Conservation (phyloP, 164 flowering plant genomes). For the Tetrastigma voinierianum region DNA sequence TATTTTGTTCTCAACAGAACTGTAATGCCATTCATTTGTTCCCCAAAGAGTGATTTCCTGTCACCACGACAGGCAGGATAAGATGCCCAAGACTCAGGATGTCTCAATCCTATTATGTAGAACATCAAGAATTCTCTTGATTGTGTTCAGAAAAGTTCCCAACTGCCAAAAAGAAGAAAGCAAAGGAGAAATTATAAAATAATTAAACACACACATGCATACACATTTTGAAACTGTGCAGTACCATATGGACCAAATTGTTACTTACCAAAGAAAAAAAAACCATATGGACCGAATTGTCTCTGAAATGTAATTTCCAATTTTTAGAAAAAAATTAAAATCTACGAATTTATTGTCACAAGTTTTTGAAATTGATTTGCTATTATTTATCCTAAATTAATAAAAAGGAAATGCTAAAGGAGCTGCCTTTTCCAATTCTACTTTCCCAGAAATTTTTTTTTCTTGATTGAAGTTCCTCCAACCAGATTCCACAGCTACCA, state of each 20-base stretch:
- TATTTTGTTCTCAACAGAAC: slow-evolving; percentile 87
- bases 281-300: too few species aligned
- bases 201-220: background rate
- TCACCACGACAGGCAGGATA: slow-evolving; percentile 67
- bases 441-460: too few species aligned
- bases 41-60: slow-evolving; percentile 63
- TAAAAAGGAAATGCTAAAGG: background rate
- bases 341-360: background rate
- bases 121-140: slow-evolving; percentile 88
- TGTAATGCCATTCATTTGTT: slow-evolving; percentile 81
- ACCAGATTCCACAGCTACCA: too few species aligned
- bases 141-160: slow-evolving; percentile 79
- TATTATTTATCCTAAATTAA: background rate
- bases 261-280: too few species aligned
- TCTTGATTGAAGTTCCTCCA: too few species aligned
- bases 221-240: background rate
- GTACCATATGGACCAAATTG: too few species aligned
- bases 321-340: too few species aligned
- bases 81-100: slow-evolving; percentile 77
- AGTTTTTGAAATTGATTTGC: background rate
- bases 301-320: too few species aligned
- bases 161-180: slow-evolving; percentile 40
- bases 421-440: too few species aligned
- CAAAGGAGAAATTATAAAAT: background rate
- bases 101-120: slow-evolving; percentile 74